Conservation (phyloP, 805 yeast genomes). For the Torulaspora maleeae region DNA sequence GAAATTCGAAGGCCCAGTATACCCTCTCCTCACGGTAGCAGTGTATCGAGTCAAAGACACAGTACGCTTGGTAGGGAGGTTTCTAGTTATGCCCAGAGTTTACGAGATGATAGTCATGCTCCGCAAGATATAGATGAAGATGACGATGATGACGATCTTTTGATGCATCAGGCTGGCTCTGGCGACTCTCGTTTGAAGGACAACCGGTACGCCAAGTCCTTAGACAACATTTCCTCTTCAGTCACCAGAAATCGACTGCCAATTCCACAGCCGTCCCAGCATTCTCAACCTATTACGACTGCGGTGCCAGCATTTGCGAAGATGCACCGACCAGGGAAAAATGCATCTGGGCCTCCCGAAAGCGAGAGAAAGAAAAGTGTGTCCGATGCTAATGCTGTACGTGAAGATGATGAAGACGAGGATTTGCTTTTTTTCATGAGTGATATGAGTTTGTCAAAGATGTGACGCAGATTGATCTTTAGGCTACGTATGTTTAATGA, state of each 20-base stretch:
- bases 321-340: slow-evolving; percentile 29
- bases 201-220: slow-evolving; percentile 28
- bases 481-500: background rate
- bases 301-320: slow-evolving; percentile 35
- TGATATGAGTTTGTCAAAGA: slow-evolving; percentile 52
- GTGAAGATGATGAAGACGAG: slow-evolving; percentile 53
- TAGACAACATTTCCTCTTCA: slow-evolving; percentile 30
- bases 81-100: slow-evolving; percentile 4
- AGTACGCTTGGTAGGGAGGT: slow-evolving; percentile 8
- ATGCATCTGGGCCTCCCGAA: slow-evolving; percentile 10
- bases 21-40: slow-evolving; percentile 8
- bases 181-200: slow-evolving; percentile 6
- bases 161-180: slow-evolving; percentile 11
- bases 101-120: background rate
- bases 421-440: slow-evolving; percentile 69
- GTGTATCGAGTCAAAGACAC: slow-evolving; percentile 10
- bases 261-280: slow-evolving; percentile 27
- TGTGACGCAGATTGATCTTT: background rate
- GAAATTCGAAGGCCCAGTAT: slow-evolving; percentile 9
- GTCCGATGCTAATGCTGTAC: slow-evolving; percentile 32
- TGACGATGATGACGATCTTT: slow-evolving; percentile 24
- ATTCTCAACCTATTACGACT: slow-evolving; percentile 32
- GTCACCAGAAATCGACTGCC: slow-evolving; percentile 24
- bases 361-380: slow-evolving; percentile 4
- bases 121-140: slow-evolving; percentile 7